Conservation (phyloP, 106 monocot genomes). For the Dendrobium huoshanense region DNA sequence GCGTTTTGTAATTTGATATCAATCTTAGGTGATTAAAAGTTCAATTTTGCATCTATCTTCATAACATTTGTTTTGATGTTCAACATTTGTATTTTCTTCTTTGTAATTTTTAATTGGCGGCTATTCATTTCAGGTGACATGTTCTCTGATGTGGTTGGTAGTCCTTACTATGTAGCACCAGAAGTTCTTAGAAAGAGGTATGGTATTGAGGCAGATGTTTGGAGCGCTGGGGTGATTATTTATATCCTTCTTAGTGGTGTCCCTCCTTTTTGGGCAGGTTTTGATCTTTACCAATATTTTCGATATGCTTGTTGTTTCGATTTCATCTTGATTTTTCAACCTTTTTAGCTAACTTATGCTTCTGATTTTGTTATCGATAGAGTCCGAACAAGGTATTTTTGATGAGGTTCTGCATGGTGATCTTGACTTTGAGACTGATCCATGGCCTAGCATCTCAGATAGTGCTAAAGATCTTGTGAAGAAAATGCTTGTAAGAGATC, state of each 20-base stretch:
- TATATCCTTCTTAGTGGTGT: conserved; percentile 38
- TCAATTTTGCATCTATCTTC: not conserved
- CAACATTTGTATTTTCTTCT: not conserved
- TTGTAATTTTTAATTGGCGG: not conserved
- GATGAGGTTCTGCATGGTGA: conserved; percentile 29
- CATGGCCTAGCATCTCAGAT: conserved; percentile 36
- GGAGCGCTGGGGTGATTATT: conserved; percentile 49
- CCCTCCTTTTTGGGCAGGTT: conserved; percentile 49
- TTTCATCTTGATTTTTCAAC: conserved; percentile 1
- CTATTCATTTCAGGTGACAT: conserved; percentile 28
- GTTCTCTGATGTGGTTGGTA: conserved; percentile 42
- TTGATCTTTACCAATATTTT: not conserved
- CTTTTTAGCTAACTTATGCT: not conserved
- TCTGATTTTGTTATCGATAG: conserved; percentile 8
- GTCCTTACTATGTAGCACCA: conserved; percentile 46
- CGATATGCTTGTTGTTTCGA: not conserved
- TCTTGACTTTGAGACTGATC: conserved; percentile 38
- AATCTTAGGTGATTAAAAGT: not conserved
- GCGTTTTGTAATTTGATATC: not conserved
- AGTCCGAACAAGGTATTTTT: conserved; percentile 34
- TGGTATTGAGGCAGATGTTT: conserved; percentile 39
- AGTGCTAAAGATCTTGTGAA: conserved; percentile 40
- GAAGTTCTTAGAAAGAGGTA: conserved; percentile 34
- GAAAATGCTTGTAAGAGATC: conserved; percentile 45
- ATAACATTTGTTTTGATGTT: not conserved